Percentiles rank a stretch among this genome's conserved stretches.
Conservation (phyloP, 164 flowering plant species). For the Magnolia sinica region DNA sequence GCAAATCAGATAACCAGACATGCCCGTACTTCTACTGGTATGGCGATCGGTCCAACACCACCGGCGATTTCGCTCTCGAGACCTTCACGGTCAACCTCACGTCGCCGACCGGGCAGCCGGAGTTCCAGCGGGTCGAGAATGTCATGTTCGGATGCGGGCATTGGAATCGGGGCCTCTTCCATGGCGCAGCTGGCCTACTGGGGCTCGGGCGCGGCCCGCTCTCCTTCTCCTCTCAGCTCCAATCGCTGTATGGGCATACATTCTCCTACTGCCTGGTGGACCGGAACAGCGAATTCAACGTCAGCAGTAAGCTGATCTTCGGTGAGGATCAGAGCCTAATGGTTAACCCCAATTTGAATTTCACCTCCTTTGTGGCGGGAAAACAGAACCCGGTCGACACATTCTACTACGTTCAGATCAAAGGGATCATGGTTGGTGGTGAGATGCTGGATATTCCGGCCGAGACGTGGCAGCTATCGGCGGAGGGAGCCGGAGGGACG, state of each 20-base stretch:
- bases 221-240: conserved; percentile 85
- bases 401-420: conserved; percentile 72
- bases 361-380: conserved; percentile 56
- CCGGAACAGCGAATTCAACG: conserved; percentile 65
- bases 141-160: conserved; percentile 99
- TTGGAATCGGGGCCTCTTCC: conserved; percentile 93
- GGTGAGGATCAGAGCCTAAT: conserved; percentile 66
- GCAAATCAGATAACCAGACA: conserved; percentile 48
- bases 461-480: conserved; percentile 52
- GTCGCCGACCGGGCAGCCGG: conserved; percentile 32
- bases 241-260: conserved; percentile 70
- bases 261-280: conserved; percentile 94
- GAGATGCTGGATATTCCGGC: conserved; percentile 60
- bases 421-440: conserved; percentile 68
- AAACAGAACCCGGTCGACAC: conserved; percentile 72
- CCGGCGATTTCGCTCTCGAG: conserved; percentile 86
- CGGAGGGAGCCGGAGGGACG: conserved; percentile 67
- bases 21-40: conserved; percentile 95
- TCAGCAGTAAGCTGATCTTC: conserved; percentile 83
- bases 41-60: conserved; percentile 89
- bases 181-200: conserved; percentile 88
- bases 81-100: conserved; percentile 87
- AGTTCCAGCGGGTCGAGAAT: conserved; percentile 52
- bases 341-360: conserved; percentile 57
- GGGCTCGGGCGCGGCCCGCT: conserved; percentile 91